Base-by-base conservation (phyloP, 768 basidiomycete genomes). In the Trametes sanguinea region DNA sequence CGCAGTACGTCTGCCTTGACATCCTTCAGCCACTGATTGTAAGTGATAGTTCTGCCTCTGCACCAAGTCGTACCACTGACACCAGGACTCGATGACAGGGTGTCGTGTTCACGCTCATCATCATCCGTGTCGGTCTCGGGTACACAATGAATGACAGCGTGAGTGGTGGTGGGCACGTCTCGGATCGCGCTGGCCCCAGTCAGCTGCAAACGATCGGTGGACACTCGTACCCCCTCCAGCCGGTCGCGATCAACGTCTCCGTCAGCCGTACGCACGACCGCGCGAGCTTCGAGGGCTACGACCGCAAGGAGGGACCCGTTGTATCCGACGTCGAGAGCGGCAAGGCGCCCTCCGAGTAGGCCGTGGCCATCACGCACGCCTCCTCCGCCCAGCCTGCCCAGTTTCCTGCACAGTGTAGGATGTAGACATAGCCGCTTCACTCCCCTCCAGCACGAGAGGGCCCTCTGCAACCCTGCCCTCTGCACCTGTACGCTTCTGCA, bases 61-160 rank as follows among this genome's bases (percentile, higher is more conserved):
- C 22, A 22, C 22, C 22, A 22, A 22, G 22, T 22, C 22, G 22
- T 22, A 22, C 22, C 22, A 22, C 22, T 22, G 22, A 22, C 22
- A 22, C 22, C 22, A 22, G 22, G 22, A 22, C 22, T 22, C 22
- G 22, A 22, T 22, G 22, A 22, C 30, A 65, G 64, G 64, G 64
- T 39, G 48, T 61, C 32, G 64, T 65, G 14, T 65, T 65, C 55
- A 65, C 60, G 27, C 51, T 65, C 35, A 65, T 65, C 51, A 65
- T 65, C 56, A 61, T 65, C 47, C 64, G 64, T 39, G 60, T 65
- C 40, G 64, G 64, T 11, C 60, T 65, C 32, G 64, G 63, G 2
- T 64, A 60, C 58, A 64, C 63, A 11, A 46, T 64, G 46, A 60
- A 64, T 50, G 58, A 60, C 32, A 43, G 37, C 27, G 48, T 56